Evolutionary conservation across 78 protist species (phyloP), one percentile per base, ranked within the genome.

Genomic region (Capsaspora owczarzaki): DNA sequence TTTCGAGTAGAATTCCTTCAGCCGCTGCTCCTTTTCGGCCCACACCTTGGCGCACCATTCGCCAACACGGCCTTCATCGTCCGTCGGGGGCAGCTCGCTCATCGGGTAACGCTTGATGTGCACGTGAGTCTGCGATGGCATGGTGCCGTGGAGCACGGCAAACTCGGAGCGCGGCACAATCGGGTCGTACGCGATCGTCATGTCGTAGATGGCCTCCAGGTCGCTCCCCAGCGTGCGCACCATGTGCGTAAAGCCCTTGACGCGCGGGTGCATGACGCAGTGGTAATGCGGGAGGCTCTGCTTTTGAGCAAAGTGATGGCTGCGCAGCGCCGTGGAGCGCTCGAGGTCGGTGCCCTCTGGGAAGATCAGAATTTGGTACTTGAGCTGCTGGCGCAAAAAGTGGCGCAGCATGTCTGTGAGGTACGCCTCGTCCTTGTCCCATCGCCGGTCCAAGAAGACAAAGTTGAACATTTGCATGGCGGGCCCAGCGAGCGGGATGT

Each of bases 301-400:
- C 47, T 53, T 46, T 33, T 6, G 46, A 3, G 80, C 43, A 35
- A 49, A 76, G 33, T 27, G 41, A 38, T 76, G 44, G 80, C 80
- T 76, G n/a, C 66, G 4, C 31, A 16, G 29, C 6, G 25, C 23
- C 37, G 43, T 51, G 8, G 8, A 27, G 33, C 10, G n/a, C 46
- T 23, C 53, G 46, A 76, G 80, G 31, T 76, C 68, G 43, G 80
- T 76, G 69, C 66, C 66, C 66, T 60, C 66, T 19, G 66, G 66
- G n/a, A 60, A 60, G 31, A 60, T 20, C 35, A 43, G 80, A n/a
- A 76, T 41, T 35, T 76, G 80, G 23, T 51, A 3, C 20, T 12
- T 12, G 35, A 23, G 33, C 41, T 46, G 2, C 5, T 23, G 29
- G 41, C 29, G 27, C 25, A 14, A 8, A 27, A n/a, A 51, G 40